These are phyloP conservation scores for Exophiala viscosa DNA, from an alignment of 2,329 filamentous ascomycete genomes.

Conservation along the genomic window DNA sequence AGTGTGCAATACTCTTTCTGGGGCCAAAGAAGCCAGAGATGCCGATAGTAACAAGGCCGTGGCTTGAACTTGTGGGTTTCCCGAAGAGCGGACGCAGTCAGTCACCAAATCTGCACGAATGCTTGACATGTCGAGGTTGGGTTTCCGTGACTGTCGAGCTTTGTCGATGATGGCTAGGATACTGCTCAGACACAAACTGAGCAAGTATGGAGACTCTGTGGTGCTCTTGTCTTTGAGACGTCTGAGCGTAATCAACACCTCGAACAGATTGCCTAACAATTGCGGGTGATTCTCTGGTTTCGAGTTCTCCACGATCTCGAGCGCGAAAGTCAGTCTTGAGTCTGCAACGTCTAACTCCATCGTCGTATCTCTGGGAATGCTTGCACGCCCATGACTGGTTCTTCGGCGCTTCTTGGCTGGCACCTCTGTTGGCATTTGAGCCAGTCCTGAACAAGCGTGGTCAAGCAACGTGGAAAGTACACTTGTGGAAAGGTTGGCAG, in stretches of 20 bases:
- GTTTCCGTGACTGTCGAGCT: constrained; percentile 53
- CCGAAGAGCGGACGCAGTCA: constrained; percentile 86
- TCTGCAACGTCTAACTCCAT: constrained; percentile 15
- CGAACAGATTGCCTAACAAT: constrained; percentile 75
- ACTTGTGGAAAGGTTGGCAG: constrained; percentile 19
- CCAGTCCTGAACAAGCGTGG: constrained; percentile 64
- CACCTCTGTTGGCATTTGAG: constrained; percentile 65
- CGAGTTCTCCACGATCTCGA: constrained; percentile 83
- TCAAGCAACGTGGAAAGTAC: constrained; percentile 68
- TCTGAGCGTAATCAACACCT: constrained; percentile 79
- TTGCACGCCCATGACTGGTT: constrained; percentile 61
- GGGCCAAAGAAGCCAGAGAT: constrained; percentile 77
- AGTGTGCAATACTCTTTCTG: constrained; percentile 88
- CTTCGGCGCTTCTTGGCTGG: constrained; percentile 75
- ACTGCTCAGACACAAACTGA: constrained; percentile 77
- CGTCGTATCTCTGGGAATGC: constrained; percentile 43
- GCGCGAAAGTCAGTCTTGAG: constrained; percentile 63
- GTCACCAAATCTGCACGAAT: constrained; percentile 88
- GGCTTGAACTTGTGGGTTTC: constrained; percentile 91
- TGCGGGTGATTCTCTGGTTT: constrained; percentile 69
- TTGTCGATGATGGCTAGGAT: constrained; percentile 79
- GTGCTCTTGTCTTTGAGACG: constrained; percentile 76
- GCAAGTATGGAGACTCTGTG: constrained; percentile 84
- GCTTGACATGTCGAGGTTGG: constrained; percentile 70
- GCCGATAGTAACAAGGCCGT: constrained; percentile 84